Base-by-base conservation (phyloP, 1,284 basidiomycete genomes). In the Phylloboletellus chloephorus region DNA sequence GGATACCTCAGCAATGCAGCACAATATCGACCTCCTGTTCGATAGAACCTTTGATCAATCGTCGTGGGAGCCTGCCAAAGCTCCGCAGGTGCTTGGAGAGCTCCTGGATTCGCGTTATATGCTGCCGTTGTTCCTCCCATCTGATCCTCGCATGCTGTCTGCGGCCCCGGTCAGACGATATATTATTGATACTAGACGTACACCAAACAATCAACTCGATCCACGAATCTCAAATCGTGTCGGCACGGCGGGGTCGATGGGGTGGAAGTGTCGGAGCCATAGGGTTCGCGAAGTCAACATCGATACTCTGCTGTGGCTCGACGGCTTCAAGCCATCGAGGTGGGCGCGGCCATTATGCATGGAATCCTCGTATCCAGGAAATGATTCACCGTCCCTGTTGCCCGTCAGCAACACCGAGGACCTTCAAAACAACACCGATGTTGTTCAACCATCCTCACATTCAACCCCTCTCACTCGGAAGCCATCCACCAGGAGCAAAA, bases 51-150 rank as follows among this genome's bases (percentile, higher is more conserved):
- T 73, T 22, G 78, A 82, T 22, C 74, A 79, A 32, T 72, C 78
- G 0, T 64, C 73, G 6, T 95, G 90, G 82, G 77, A 81, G 43
- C 87, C 91, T 11, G 71, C 77, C 1, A 74, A 76, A 42, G 76
- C 85, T 19, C 86, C 89, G 0, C 85, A 88, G 56, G 82, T 81
- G 15, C 71, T 92, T 3, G 90, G 90, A 33, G 92, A 96, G 62
- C 67, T 94, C 13, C 68, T 96, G 43, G 92, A 97, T 61, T 90
- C 88, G 16, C 75, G 92, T 45, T 79, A 88, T 61, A 97, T 97
- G 91, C 76, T 98, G 10, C 91, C 90, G 0, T 73, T 97, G 37
- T 71, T 82, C 12, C 76, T 96, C 33, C 93, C 93, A 3, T 79
- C 79, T 3, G 79, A 89, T 52, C 82, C 85, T 21, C 76, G 76